phyloP scores from a whole-genome alignment of 106 monocot species.

The Allium cepa region DNA sequence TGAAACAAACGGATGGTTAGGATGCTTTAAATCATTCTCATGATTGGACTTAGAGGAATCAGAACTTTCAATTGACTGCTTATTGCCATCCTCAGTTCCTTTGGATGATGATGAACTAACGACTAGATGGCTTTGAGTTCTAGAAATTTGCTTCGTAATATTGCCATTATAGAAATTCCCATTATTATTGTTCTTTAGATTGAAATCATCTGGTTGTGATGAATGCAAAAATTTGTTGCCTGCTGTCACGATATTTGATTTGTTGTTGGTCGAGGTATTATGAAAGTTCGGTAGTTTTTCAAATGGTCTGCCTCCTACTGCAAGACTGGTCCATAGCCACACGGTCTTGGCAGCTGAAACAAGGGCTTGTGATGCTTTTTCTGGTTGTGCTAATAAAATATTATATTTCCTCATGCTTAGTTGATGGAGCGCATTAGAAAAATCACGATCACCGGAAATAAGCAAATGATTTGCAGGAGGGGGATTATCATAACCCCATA shows the following conservation, averaged over 20 bases:
- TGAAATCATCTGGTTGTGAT: constrained; percentile 6
- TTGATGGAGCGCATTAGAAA: constrained; percentile 62
- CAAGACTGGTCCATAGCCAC: constrained; percentile 46
- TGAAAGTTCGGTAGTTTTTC: constrained; percentile 11
- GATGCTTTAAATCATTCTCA: neutral
- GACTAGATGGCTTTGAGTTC: constrained; percentile 1
- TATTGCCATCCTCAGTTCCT: constrained; percentile 5
- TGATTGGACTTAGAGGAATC: neutral
- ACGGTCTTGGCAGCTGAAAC: constrained; percentile 34
- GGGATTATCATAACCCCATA: constrained; percentile 81
- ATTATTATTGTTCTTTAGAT: constrained; percentile 2
- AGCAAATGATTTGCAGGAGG: constrained; percentile 63
- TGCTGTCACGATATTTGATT: neutral
- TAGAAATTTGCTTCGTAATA: constrained; percentile 15
- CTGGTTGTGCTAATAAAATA: constrained; percentile 48
- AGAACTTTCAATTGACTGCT: constrained; percentile 1
- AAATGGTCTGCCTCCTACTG: constrained; percentile 39
- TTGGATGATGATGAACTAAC: neutral
- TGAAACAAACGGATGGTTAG: neutral
- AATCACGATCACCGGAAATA: constrained; percentile 66
- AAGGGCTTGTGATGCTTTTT: constrained; percentile 54
- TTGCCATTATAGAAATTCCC: constrained; percentile 8
- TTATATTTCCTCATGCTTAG: constrained; percentile 52
- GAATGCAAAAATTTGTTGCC: constrained; percentile 4
- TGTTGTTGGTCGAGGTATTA: constrained; percentile 3